Base-by-base conservation (phyloP, 371 early-diverging fungal species). In the Quaeritorhiza haematococci region DNA sequence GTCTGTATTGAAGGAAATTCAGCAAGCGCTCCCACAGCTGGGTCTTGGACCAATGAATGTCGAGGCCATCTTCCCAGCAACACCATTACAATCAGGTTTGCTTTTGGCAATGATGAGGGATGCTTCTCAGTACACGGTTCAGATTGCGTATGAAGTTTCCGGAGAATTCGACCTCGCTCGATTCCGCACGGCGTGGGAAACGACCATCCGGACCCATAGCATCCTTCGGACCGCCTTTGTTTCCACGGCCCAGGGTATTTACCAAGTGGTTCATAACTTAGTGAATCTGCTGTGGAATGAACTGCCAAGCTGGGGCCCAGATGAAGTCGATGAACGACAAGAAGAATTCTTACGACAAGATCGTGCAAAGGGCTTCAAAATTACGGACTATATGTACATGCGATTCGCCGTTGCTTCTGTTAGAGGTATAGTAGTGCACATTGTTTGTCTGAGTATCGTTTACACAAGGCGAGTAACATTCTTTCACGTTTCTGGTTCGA, bases 41-140 rank as follows among this genome's bases (percentile, higher is more conserved):
- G 29, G 46, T 6, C 19, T 55, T 7, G 33, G 15, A n/a, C 48
- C 55, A 46, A n/a, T 15, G 2, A 13, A 51, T 23, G 28, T 52
- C n/a, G 38, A 52, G n/a, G 30, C 21, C 1, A 3, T 52, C 24
- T 52, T 41, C 38, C 52, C 52, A 17, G 35, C 41, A 13, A 38
- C 42, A 0, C 52, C 52, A 5, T 3, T 52, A 17, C 52, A 52
- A 23, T n/a, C 43, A 19, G 54, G 48, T 10, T 41, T 61, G 13
- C 45, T 61, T 47, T 47, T 28, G 35, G 55, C 55, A 1, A 53
- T 45, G 49, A 33, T 55, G 49, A 29, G 55, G 35, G 49, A 48
- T 33, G 50, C 53, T 10, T 19, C 55, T 15, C 49, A 55, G 29
- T 61, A 61, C 30, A 44, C 43, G 44, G 49, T 61, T 19, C 54